phyloP scores from a whole-genome alignment of 1,284 basidiomycete genomes.

The Melanopsichium pennsylvanicum region DNA sequence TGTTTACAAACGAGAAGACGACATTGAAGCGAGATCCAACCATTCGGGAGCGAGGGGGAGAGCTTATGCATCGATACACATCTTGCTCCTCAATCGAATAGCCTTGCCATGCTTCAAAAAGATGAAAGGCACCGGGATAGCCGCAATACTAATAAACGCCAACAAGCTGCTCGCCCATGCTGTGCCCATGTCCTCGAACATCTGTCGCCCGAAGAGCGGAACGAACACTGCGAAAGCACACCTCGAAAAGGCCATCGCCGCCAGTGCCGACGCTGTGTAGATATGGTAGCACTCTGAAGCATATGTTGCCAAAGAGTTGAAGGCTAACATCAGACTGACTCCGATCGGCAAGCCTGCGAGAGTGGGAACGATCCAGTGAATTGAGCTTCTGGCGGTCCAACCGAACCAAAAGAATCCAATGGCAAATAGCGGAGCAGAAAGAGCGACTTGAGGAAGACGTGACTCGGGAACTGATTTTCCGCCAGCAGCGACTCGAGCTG shows the following conservation, averaged over 20 bases:
- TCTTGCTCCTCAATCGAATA: slow-evolving; percentile 33
- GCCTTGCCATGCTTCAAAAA: slow-evolving; percentile 35
- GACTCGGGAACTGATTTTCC: slow-evolving; percentile 37
- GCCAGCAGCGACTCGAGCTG: slow-evolving; percentile 16
- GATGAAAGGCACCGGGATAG: slow-evolving; percentile 38
- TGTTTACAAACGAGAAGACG: not conserved
- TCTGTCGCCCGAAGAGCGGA: slow-evolving; percentile 34
- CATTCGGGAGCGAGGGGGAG: too few relatives aligned
- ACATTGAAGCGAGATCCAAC: too few relatives aligned
- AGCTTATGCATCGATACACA: slow-evolving; percentile 34
- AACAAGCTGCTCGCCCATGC: slow-evolving; percentile 32
- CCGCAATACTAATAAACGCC: slow-evolving; percentile 23
- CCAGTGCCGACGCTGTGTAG: slow-evolving; percentile 43
- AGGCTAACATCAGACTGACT: slow-evolving; percentile 27
- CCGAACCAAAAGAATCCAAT: slow-evolving; percentile 49
- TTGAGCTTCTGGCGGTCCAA: slow-evolving; percentile 36
- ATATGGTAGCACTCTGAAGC: slow-evolving; percentile 43
- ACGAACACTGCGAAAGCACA: slow-evolving; percentile 46
- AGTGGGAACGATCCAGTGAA: slow-evolving; percentile 46
- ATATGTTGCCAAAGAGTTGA: slow-evolving; percentile 43
- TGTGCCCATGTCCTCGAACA: slow-evolving; percentile 24
- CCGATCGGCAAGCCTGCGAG: slow-evolving; percentile 33
- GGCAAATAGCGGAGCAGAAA: slow-evolving; percentile 30
- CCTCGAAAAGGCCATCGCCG: slow-evolving; percentile 43
- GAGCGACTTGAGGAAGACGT: slow-evolving; percentile 23